Conservation (phyloP, 768 basidiomycete species). For the Collybia sordida region DNA sequence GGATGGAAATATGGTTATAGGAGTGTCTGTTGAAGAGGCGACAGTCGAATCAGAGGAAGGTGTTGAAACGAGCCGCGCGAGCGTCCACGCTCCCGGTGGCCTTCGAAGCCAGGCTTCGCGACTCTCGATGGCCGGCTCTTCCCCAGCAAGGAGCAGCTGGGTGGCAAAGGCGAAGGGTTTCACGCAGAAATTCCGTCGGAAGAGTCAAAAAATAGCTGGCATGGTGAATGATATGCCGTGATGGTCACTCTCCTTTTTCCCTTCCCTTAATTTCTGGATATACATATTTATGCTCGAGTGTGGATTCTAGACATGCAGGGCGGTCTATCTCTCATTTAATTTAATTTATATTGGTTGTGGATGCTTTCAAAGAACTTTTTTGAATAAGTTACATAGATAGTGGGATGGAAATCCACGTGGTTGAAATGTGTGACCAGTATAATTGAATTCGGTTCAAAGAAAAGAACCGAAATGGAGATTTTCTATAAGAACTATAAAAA, state of each 20-base stretch:
- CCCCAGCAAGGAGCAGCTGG: constrained; percentile 23
- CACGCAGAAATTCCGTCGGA: constrained; percentile 43
- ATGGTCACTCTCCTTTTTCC: constrained; percentile 2
- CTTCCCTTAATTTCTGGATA: no score
- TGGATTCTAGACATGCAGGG: no score
- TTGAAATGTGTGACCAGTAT: no score
- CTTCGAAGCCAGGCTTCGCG: constrained; percentile 36
- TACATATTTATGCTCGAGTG: no score
- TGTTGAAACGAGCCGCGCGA: constrained; percentile 24
- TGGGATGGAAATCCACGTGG: no score
- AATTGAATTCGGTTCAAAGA: no score
- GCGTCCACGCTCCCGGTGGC: constrained; percentile 29
- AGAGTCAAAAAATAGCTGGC: constrained; percentile 21
- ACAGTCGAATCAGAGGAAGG: constrained; percentile 32
- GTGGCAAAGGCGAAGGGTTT: constrained; percentile 38
- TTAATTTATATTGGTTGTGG: no score
- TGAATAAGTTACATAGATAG: no score
- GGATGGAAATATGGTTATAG: constrained; percentile 38
- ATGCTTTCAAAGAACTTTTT: no score
- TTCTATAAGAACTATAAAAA: no score
- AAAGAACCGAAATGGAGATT: no score
- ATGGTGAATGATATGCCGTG: not conserved
- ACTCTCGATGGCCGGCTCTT: constrained; percentile 22
- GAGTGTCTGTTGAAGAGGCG: constrained; percentile 48
- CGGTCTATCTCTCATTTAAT: no score